Evolutionary conservation across 306 rosid species (phyloP).

Genomic region (Trichosanthes cucumerina): DNA sequence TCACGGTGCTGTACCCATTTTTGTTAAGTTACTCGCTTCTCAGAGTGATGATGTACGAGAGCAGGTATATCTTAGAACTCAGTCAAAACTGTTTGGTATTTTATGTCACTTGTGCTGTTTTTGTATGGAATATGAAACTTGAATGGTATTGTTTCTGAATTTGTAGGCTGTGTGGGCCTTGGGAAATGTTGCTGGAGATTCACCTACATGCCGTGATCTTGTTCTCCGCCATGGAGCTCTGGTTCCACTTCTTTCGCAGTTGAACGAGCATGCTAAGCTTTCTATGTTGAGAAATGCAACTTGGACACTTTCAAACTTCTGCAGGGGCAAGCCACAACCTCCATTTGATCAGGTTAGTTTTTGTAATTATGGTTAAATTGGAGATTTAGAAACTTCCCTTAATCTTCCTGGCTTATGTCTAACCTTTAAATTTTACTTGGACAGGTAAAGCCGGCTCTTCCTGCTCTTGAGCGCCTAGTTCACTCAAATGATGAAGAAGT

Average conservation of each 20-base stretch:
- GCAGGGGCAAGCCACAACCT: slow-evolving; percentile 73
- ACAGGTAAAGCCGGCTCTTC: slow-evolving; percentile 65
- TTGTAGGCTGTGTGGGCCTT: slow-evolving; percentile 65
- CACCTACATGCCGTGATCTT: slow-evolving; percentile 71
- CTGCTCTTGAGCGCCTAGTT: slow-evolving; percentile 57
- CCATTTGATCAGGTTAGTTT: slow-evolving; percentile 48
- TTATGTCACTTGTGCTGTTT: too few relatives aligned
- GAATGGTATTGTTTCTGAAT: background rate
- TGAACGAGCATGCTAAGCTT: slow-evolving; percentile 68
- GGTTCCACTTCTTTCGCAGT: slow-evolving; percentile 44
- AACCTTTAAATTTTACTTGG: background rate
- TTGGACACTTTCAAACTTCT: slow-evolving; percentile 65
- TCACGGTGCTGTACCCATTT: slow-evolving; percentile 64
- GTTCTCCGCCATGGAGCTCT: slow-evolving; percentile 55
- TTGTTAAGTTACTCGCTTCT: slow-evolving; percentile 59
- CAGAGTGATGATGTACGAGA: slow-evolving; percentile 72
- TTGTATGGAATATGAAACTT: background rate
- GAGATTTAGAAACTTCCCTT: background rate
- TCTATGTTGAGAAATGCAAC: slow-evolving; percentile 73
- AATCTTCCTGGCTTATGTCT: background rate
- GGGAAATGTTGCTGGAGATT: slow-evolving; percentile 78
- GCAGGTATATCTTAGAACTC: slow-evolving; percentile 36
- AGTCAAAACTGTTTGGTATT: background rate
- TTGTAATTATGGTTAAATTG: slow-evolving; percentile 5
- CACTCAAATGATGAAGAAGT: slow-evolving; percentile 68